Conservation (phyloP, 2,329 filamentous ascomycete genomes). For the Fusarium circinatum region DNA sequence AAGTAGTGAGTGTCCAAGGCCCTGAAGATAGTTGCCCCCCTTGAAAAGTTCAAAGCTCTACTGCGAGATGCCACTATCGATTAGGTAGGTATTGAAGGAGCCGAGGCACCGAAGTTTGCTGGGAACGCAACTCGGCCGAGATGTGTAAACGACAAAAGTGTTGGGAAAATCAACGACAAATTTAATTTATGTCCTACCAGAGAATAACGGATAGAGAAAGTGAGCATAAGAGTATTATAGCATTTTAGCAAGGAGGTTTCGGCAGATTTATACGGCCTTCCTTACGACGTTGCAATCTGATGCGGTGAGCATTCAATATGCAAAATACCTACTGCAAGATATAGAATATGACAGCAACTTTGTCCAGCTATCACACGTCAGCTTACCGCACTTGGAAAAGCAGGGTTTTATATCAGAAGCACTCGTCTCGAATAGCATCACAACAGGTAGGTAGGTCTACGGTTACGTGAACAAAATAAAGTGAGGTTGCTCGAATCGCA, state of each 20-base stretch:
- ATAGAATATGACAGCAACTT: background rate
- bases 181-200: background rate
- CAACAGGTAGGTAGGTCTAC: background rate
- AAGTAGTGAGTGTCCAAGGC: background rate
- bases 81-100: conserved; percentile 4
- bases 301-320: background rate
- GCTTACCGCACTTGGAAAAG: background rate
- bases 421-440: too few relatives aligned
- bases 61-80: conserved; percentile 18
- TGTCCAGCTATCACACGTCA: conserved; percentile 1
- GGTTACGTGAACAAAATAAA: background rate
- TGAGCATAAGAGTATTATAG: too few relatives aligned
- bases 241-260: background rate
- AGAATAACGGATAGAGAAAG: background rate
- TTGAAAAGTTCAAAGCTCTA: conserved; percentile 1
- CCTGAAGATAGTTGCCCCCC: background rate
- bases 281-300: background rate
- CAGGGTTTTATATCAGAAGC: background rate
- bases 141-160: conserved; percentile 3
- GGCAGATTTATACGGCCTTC: background rate
- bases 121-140: conserved; percentile 18
- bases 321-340: background rate
- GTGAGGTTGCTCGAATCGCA: background rate
- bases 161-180: conserved; percentile 5
- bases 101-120: conserved; percentile 36